A percentile compares a stretch with the other conserved stretches of the same genome.
Evolutionary conservation across 495 filamentous ascomycete genomes (phyloP).

Genomic region (Chaetomidium leptoderma): DNA sequence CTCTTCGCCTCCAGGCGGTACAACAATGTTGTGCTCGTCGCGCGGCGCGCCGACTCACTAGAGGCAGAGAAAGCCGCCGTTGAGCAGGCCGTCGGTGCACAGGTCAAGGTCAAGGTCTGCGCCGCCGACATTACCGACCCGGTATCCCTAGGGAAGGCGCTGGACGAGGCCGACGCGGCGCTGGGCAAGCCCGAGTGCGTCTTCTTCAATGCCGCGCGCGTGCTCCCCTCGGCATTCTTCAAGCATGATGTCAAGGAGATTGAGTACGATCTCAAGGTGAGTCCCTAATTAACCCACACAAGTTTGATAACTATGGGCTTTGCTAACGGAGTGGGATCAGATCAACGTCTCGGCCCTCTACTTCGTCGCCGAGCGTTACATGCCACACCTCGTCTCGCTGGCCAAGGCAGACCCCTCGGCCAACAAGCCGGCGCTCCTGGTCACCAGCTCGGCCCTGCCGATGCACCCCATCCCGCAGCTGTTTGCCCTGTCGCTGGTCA

Average conservation of each 20-base stretch:
- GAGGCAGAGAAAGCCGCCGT: conserved; percentile 29
- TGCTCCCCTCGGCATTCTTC: conserved; percentile 29
- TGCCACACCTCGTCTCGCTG: conserved; percentile 33
- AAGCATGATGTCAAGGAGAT: conserved; percentile 32
- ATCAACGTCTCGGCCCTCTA: conserved; percentile 40
- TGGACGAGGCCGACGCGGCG: conserved; percentile 30
- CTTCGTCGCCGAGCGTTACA: conserved; percentile 29
- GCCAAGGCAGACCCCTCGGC: conserved; percentile 19
- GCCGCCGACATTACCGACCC: conserved; percentile 34
- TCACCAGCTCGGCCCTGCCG: conserved; percentile 36
- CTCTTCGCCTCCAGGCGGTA: conserved; percentile 38
- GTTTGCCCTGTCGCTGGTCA: conserved; percentile 40
- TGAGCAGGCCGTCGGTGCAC: conserved; percentile 15
- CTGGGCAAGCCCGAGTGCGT: conserved; percentile 34
- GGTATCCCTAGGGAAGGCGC: conserved; percentile 21
- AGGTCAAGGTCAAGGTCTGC: conserved; percentile 30
- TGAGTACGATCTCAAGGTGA: conserved; percentile 39
- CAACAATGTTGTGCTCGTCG: conserved; percentile 38
- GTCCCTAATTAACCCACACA: background rate
- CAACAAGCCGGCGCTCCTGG: conserved; percentile 34
- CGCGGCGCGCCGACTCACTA: conserved; percentile 34
- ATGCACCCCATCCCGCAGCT: conserved; percentile 34
- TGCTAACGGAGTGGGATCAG: conserved; percentile 10
- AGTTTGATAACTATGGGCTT: background rate
- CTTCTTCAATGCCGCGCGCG: conserved; percentile 42